A percentile compares a stretch with the other conserved stretches of the same genome.
Evolutionary conservation across 306 rosid species (phyloP).

Genomic region (Trichosanthes cucumerina): DNA sequence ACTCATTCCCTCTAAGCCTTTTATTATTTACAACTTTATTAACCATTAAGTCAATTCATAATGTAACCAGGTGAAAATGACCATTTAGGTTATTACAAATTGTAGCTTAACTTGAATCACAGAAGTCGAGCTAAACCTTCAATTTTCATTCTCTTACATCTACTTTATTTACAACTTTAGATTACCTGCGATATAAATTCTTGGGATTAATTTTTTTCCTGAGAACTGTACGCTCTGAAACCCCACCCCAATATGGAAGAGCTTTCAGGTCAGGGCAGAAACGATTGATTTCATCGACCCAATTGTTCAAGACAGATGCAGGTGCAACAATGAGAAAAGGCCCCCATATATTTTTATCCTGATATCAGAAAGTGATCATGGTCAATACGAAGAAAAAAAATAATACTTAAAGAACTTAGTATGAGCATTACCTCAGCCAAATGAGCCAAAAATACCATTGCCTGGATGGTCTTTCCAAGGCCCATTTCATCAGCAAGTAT

Average conservation of each 20-base stretch:
- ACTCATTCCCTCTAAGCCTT: neutral
- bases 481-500: conserved; percentile 99
- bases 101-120: neutral
- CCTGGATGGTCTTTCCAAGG: conserved; percentile 97
- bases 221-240: conserved; percentile 70
- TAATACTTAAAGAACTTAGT: conserved; percentile 9
- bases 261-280: conserved; percentile 85
- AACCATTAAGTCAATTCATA: neutral
- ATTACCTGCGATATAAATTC: conserved; percentile 85
- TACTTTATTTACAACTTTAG: neutral
- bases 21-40: neutral
- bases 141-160: neutral
- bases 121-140: neutral
- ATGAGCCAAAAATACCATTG: conserved; percentile 97
- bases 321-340: conserved; percentile 98
- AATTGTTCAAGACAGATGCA: conserved; percentile 90
- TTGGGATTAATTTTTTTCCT: conserved; percentile 87
- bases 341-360: conserved; percentile 99
- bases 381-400: conserved; percentile 21
- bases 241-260: conserved; percentile 98
- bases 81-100: neutral
- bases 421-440: conserved; percentile 74
- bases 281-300: conserved; percentile 98
- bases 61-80: neutral
- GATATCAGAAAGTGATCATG: conserved; percentile 15